Evolutionary conservation across 768 basidiomycete species (phyloP), one percentile per base, ranked within the genome.

Genomic region (Daedaleopsis nitida): DNA sequence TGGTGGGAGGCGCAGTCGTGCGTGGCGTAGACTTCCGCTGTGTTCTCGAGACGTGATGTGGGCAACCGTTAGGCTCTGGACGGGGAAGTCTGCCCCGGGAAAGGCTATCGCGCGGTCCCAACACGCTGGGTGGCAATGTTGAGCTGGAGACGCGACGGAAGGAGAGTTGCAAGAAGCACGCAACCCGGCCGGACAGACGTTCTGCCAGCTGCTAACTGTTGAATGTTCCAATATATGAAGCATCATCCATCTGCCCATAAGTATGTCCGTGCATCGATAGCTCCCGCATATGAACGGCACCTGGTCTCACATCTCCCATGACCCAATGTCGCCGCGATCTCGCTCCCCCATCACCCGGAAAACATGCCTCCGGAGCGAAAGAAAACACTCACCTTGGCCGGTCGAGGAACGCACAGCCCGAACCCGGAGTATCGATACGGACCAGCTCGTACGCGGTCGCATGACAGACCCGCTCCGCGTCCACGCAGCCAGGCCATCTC

Each of bases 351-450:
- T 62, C 60, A 44, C 55, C 60, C 60, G 60, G 60, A 13, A 43
- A 24, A 52, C 43, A 42, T 13, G 17, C 50, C 24, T 55, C 60
- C 51, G 60, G 52, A 52, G 50, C 55, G 38, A 57, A 52, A 2
- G 45, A 60, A 45, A 32, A 47, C 60, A 57, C 60, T 57, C 60
- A 62, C 55, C 60, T 57, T 51, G 13, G 7, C 59, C 39, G 59
- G 39, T 52, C 49, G 48, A 24, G 48, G 44, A n/a, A 42, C 52
- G 60, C 60, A 62, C 60, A 52, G 60, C 60, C 55, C 51, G 44
- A 61, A 32, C n/a, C 45, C 60, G 55, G 60, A 53, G 39, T 62
- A 57, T 62, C 55, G 60, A 62, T 62, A 42, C 51, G 55, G 51
- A 7, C 16, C n/a, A n/a, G n/a, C 19, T 39, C 50, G 49, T 27